phyloP scores from a whole-genome alignment of 2,329 filamentous ascomycete genomes.

The Chaetothyriales sp. region DNA sequence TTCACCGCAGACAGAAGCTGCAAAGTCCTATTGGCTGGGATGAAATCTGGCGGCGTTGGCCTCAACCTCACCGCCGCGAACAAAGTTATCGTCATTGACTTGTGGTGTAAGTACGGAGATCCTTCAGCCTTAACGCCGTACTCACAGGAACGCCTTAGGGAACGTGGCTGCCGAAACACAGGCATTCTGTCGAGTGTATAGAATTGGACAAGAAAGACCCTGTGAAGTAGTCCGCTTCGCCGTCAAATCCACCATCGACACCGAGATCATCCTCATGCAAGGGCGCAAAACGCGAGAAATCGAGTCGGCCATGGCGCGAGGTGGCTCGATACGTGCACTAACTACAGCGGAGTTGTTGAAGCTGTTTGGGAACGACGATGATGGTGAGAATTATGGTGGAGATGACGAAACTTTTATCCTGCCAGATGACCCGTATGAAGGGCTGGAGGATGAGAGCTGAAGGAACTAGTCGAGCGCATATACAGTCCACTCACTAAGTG shows the following conservation, averaged over 20 bases:
- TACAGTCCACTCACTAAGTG: too few species aligned
- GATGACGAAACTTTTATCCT: background rate
- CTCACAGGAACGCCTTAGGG: background rate
- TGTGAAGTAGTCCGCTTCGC: conserved; percentile 48
- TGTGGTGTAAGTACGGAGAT: conserved; percentile 45
- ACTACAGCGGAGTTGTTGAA: conserved; percentile 16
- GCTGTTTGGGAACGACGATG: conserved; percentile 19
- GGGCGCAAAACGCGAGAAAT: conserved; percentile 39
- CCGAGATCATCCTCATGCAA: conserved; percentile 43
- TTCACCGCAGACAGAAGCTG: conserved; percentile 32
- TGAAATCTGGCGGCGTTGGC: conserved; percentile 44
- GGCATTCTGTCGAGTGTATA: conserved; percentile 31
- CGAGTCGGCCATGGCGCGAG: conserved; percentile 7
- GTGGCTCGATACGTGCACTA: conserved; percentile 5
- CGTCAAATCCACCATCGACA: conserved; percentile 45
- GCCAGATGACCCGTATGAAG: background rate
- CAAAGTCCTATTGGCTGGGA: conserved; percentile 41
- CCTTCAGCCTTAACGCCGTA: background rate
- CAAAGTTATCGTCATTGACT: conserved; percentile 41
- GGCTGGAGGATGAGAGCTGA: background rate
- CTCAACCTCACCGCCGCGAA: conserved; percentile 50
- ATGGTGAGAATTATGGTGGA: conserved; percentile 6
- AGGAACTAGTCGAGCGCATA: background rate
- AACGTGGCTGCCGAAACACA: conserved; percentile 44
- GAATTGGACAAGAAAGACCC: conserved; percentile 47